Evolutionary conservation across 176 grass and related monocot species (phyloP).

Genomic region (Zea mays): Zm-B73-REFERENCE-NAM-5.0 NC_050104.1:83541001-83541500

Average conservation of each 20-base stretch:
- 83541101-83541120: not conserved
- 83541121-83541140: not conserved
- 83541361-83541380: not conserved
- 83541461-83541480: conserved; percentile 55
- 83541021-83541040: not conserved
- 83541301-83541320: not conserved
- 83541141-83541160: not conserved
- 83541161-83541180: not conserved
- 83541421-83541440: conserved; percentile 82
- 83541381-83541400: not conserved
- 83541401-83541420: not conserved
- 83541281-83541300: not conserved
- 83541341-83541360: not conserved
- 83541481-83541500: conserved; percentile 65
- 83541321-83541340: not conserved
- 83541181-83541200: not conserved
- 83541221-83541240: not conserved
- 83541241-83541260: not conserved
- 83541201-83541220: not conserved
- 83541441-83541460: conserved; percentile 73
- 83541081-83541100: not conserved
- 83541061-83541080: not conserved
- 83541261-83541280: not conserved
- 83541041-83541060: not conserved
- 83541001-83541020: not conserved